Conservation (phyloP, 2,329 filamentous ascomycete genomes). For the Neofusicoccum sp. region DNA sequence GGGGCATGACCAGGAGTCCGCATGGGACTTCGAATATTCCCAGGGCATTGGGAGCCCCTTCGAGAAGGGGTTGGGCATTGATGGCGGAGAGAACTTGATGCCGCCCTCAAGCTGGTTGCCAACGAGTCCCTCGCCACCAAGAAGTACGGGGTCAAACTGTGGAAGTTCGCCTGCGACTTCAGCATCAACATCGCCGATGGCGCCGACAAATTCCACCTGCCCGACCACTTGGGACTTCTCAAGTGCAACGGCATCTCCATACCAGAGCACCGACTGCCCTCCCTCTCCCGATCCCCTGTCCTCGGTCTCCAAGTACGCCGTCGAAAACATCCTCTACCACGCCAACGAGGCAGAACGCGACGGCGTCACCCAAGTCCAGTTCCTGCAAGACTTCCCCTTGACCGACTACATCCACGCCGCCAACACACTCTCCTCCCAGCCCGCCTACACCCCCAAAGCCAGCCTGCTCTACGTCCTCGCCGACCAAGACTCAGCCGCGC, state of each 20-base stretch:
- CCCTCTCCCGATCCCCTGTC: neutral
- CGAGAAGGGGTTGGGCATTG: neutral
- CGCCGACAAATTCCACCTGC: no score
- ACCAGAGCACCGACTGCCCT: neutral
- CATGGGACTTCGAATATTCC: neutral
- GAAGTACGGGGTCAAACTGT: no score
- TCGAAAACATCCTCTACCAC: slow-evolving; percentile 3
- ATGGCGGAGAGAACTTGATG: neutral
- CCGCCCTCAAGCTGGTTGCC: neutral
- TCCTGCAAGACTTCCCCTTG: neutral
- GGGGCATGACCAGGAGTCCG: neutral
- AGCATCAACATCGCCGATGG: no score
- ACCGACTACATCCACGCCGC: neutral
- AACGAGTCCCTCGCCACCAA: no score
- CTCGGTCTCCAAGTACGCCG: neutral
- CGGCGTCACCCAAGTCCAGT: neutral
- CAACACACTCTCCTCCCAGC: neutral
- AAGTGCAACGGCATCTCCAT: neutral
- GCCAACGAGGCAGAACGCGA: neutral
- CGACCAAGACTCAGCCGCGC: neutral
- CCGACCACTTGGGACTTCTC: no score
- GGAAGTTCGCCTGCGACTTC: no score
- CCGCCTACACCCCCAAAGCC: neutral
- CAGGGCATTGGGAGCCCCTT: neutral
- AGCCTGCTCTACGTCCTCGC: neutral